Base-by-base conservation (phyloP, 805 yeast species). In the Lachancea cidri region DNA sequence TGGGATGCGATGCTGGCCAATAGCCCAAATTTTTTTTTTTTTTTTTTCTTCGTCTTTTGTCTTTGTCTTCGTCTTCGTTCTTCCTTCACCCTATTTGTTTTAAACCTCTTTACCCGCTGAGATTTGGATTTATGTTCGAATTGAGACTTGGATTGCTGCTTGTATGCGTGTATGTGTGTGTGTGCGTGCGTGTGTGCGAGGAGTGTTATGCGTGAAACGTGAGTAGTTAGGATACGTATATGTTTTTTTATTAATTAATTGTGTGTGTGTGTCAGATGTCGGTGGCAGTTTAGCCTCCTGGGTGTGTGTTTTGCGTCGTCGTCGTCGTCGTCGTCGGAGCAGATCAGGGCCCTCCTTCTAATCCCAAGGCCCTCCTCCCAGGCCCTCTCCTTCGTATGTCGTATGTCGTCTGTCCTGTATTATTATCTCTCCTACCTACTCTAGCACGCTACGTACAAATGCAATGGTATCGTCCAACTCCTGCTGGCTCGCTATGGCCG, bases 401-500 rank as follows among this genome's bases (percentile, higher is more conserved):
- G 29, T 24, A 13, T 13, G 29, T 24, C 13, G 29, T 24, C 13
- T 13, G 8, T 8, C 13, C 29, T 24, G 29, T 13, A 8, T 13
- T 24, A 24, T 24, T 24, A 24, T 8, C 13, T 8, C 29, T 24
- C 8, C 13, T 22, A 22, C 6, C 17, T 30, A 41, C 36, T 41
- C 44, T 14, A 61, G 38, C 25, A 64, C 65, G 33, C 64, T 47
- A 39, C 65, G 49, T 58, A 61, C 61, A 46, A 61, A 61, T 38
- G 57, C 62, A 1, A 61, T 63, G 2, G 64, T 61, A 37, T 59
- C 64, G 33, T 59, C 63, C 16, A 61, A 42, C 41, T 61, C 64
- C 2, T 43, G 17, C 39, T 61, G 66, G 13, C 55, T 50, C 33
- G 57, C 60, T 20, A 50, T 34, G 4, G 59, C 62, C 11, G 48